These are phyloP conservation scores for Salix suchowensis DNA, from an alignment of 345 rosid species.

Conservation along the genomic window DNA sequence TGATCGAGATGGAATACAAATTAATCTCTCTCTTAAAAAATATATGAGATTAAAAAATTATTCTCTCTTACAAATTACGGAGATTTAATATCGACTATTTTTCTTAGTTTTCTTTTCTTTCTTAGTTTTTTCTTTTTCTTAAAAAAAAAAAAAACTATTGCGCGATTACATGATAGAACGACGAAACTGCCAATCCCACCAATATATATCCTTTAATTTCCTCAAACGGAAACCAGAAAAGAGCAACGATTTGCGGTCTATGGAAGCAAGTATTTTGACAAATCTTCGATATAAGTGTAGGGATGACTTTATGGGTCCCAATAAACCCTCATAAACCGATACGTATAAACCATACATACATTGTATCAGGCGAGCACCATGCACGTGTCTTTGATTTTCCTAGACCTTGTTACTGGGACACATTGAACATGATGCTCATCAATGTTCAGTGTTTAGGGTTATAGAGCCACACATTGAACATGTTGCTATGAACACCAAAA, in stretches of 20 bases:
- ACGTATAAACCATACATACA: not conserved
- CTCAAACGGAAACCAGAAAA: no score
- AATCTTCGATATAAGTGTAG: not conserved
- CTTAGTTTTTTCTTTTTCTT: no score
- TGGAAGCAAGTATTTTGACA: not conserved
- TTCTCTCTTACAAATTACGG: not conserved
- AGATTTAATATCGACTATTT: not conserved
- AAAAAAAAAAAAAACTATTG: not conserved
- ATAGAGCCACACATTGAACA: not conserved
- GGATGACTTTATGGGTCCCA: not conserved
- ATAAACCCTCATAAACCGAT: not conserved
- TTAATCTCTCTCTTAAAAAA: not conserved
- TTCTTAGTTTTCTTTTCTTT: fast-evolving
- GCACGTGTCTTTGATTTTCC: not conserved
- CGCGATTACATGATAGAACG: not conserved
- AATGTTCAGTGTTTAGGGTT: not conserved
- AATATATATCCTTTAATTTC: no score
- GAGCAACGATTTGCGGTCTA: not conserved
- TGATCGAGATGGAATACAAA: not conserved
- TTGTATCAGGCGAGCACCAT: not conserved
- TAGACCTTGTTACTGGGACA: not conserved
- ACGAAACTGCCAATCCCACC: not conserved
- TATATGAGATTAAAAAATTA: no score
- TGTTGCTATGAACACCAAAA: not conserved
- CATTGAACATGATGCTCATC: not conserved